Base-by-base conservation (phyloP, 768 basidiomycete genomes). In the Steccherinum ochraceum region DNA sequence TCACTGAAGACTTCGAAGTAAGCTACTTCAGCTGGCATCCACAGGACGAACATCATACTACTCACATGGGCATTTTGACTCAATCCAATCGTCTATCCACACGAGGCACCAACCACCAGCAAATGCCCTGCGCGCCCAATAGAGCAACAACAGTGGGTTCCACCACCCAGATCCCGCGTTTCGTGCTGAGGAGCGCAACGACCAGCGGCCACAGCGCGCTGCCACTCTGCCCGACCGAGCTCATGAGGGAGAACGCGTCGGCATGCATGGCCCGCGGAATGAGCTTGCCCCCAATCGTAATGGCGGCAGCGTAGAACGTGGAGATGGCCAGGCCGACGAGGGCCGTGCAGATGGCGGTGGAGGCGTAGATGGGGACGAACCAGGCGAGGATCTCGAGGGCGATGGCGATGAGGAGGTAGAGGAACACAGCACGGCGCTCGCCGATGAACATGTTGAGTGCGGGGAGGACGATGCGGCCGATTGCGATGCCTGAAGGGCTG, bases 271-370 rank as follows among this genome's bases (percentile, higher is more conserved):
- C 48, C 23, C 61, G 56, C 19, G 63, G 63, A 18, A 64, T 52
- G 50, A 64, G 59, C 52, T 53, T 53, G 35, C 59, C 58, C 18
- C 54, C 59, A 3, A 52, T 54, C 12, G 57, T 54, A 44, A 62
- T 61, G 24, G 58, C 63, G n/a, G 61, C 58, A 7, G 61, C 48
- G 55, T 64, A 64, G 52, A 62, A 64, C 5, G 61, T 64, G 27
- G 61, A 62, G 59, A 64, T 64, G 19, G 57, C 61, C 41, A 64
- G 53, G n/a, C 63, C 63, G 51, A 64, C 59, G 52, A 64, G 51
- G n/a, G 61, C 61, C 10, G 63, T 64, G 39, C 58, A 62, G 35
- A 61, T 49, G 1, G 63, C 63, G 10, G 63, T 64, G 12, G 63
- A 59, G 4, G 58, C 56, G 49, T 61, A 49, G 41, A 58, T 19